phyloP scores from a whole-genome alignment of 2,329 filamentous ascomycete genomes.

The Fusarium burgessii region DNA sequence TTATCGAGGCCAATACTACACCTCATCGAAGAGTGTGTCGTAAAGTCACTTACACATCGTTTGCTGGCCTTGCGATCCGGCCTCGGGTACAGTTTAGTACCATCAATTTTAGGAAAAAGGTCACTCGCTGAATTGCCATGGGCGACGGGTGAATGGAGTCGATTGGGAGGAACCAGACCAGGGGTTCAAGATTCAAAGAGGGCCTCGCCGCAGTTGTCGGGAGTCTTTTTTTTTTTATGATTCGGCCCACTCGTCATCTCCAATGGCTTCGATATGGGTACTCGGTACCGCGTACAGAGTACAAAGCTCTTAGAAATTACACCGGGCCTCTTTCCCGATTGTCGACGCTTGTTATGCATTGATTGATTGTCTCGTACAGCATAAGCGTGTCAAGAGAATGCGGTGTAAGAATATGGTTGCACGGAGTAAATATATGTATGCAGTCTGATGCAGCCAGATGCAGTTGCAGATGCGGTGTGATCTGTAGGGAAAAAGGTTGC shows the following conservation, averaged over 20 bases:
- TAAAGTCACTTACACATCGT: conserved; percentile 33
- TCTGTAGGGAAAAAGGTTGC: conserved; percentile 17
- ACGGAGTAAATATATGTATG: conserved; percentile 24
- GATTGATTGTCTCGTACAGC: conserved; percentile 17
- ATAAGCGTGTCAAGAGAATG: conserved; percentile 29
- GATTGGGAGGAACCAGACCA: conserved; percentile 9
- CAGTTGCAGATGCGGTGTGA: conserved; percentile 38
- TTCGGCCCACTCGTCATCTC: conserved; percentile 45
- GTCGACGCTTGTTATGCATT: conserved; percentile 20
- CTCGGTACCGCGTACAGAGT: background rate
- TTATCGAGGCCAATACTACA: conserved; percentile 6
- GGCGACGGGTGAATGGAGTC: conserved; percentile 40
- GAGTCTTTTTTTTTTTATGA: conserved; percentile 37
- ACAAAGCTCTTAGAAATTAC: conserved; percentile 7
- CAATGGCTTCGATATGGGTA: conserved; percentile 34
- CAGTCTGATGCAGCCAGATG: conserved; percentile 23
- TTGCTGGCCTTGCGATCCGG: conserved; percentile 4
- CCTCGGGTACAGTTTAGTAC: conserved; percentile 25
- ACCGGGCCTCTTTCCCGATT: conserved; percentile 4
- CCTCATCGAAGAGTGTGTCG: conserved; percentile 8
- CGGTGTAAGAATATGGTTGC: conserved; percentile 40
- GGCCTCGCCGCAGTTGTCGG: conserved; percentile 24
- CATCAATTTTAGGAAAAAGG: conserved; percentile 15
- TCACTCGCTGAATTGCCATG: conserved; percentile 41
- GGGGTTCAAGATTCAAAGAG: conserved; percentile 17